Conservation (phyloP, 495 filamentous ascomycete species). For the Penicillium pulvis region DNA sequence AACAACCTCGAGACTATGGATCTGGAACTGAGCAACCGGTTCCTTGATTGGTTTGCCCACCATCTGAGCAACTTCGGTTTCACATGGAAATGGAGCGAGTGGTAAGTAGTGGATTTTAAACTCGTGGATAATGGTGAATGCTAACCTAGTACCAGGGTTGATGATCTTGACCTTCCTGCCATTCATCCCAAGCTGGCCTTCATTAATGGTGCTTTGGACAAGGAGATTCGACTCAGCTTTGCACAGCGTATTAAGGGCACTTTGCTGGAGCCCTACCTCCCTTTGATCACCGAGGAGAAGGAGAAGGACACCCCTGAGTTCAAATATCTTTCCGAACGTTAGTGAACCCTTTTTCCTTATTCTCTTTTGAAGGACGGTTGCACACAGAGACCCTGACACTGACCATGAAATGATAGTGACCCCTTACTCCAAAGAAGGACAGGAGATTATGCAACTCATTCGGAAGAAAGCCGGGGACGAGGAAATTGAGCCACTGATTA, state of each 20-base stretch:
- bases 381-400: neutral
- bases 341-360: conserved; percentile 22
- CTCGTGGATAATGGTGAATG: neutral
- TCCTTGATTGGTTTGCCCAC: conserved; percentile 97
- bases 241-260: conserved; percentile 94
- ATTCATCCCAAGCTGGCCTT: conserved; percentile 90
- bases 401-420: conserved; percentile 52
- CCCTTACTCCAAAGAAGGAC: conserved; percentile 79
- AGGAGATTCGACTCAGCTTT: conserved; percentile 96
- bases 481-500: conserved; percentile 75
- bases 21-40: conserved; percentile 81
- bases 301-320: conserved; percentile 93
- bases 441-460: conserved; percentile 75
- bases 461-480: conserved; percentile 80
- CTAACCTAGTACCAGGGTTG: conserved; percentile 54
- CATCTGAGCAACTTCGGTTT: conserved; percentile 99
- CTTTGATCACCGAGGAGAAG: conserved; percentile 79
- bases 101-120: conserved; percentile 51
- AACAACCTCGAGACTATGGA: conserved; percentile 78
- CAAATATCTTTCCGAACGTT: conserved; percentile 83
- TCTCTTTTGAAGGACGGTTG: neutral
- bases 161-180: conserved; percentile 75
- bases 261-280: conserved; percentile 80
- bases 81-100: conserved; percentile 99
- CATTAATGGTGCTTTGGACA: conserved; percentile 86